Evolutionary conservation across 2,329 filamentous ascomycete species (phyloP).

Genomic region (Paracoccidioides brasiliensis): DNA sequence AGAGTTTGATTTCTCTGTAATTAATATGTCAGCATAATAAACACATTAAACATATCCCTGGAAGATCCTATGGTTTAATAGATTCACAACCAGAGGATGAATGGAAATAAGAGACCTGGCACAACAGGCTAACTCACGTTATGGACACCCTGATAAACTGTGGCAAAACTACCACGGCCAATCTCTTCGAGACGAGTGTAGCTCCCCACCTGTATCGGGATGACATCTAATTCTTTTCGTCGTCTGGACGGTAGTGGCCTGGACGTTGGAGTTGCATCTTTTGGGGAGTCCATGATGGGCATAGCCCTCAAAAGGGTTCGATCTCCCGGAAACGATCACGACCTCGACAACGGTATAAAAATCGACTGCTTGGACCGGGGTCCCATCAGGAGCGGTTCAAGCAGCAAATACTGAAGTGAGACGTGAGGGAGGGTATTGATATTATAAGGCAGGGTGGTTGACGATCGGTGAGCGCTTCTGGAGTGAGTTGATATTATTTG

Average conservation of each 20-base stretch:
- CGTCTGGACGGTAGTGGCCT: conserved; percentile 29
- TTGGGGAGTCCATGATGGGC: conserved; percentile 7
- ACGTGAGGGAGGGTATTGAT: conserved; percentile 9
- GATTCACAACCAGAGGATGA: neutral
- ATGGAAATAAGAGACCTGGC: too few species aligned
- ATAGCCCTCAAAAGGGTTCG: neutral
- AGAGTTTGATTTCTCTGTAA: conserved; percentile 51
- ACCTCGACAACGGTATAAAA: conserved; percentile 6
- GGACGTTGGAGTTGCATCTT: conserved; percentile 25
- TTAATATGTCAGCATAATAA: neutral
- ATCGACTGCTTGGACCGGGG: neutral
- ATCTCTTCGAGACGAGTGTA: conserved; percentile 81
- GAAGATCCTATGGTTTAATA: neutral
- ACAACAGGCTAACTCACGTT: conserved; percentile 46
- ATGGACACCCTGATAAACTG: conserved; percentile 78
- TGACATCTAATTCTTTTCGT: conserved; percentile 16
- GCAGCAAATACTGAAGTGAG: neutral
- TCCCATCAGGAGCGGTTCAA: conserved; percentile 8
- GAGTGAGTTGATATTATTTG: too few species aligned
- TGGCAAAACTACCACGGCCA: conserved; percentile 93
- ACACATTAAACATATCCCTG: neutral
- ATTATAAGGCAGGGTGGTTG: conserved; percentile 5
- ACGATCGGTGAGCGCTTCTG: neutral
- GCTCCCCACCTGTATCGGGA: conserved; percentile 47
- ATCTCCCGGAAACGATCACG: conserved; percentile 2